Evolutionary conservation across 2,329 filamentous ascomycete species (phyloP).

Genomic region (Trichoderma sp.): DNA sequence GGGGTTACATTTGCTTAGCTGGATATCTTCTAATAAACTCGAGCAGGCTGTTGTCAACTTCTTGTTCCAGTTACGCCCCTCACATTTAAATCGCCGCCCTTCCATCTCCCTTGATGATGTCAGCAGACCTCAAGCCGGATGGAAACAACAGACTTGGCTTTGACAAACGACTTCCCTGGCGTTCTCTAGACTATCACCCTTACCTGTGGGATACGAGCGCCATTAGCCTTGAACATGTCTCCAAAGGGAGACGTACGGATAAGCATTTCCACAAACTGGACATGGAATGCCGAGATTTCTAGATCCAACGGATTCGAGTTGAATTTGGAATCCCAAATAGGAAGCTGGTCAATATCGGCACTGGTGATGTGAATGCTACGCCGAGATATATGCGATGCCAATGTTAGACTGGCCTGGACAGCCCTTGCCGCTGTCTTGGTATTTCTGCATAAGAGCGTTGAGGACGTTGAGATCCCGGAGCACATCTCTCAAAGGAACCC

Average conservation of each 20-base stretch:
- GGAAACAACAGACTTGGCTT: slow-evolving; percentile 40
- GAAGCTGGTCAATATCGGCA: slow-evolving; percentile 39
- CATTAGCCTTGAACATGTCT: slow-evolving; percentile 37
- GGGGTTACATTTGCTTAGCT: background rate
- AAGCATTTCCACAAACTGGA: slow-evolving; percentile 41
- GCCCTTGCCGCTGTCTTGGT: slow-evolving; percentile 33
- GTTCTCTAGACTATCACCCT: slow-evolving; percentile 31
- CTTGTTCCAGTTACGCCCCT: background rate
- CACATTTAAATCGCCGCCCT: background rate
- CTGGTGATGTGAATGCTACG: slow-evolving; percentile 56
- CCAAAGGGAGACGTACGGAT: slow-evolving; percentile 39
- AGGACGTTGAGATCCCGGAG: slow-evolving; percentile 33
- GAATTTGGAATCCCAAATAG: slow-evolving; percentile 31
- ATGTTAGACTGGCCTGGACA: slow-evolving; percentile 26
- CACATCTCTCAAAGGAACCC: slow-evolving; percentile 27
- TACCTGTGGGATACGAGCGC: slow-evolving; percentile 27
- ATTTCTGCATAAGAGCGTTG: slow-evolving; percentile 31
- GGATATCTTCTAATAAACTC: background rate
- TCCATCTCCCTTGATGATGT: slow-evolving; percentile 31
- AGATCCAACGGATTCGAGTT: slow-evolving; percentile 52
- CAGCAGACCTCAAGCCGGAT: slow-evolving; percentile 46
- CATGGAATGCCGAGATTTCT: slow-evolving; percentile 46
- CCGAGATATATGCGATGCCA: slow-evolving; percentile 38
- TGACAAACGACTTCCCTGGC: slow-evolving; percentile 37
- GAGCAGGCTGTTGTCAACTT: background rate